phyloP scores from a whole-genome alignment of 2,329 filamentous ascomycete species.

The Knufia fluminis region DNA sequence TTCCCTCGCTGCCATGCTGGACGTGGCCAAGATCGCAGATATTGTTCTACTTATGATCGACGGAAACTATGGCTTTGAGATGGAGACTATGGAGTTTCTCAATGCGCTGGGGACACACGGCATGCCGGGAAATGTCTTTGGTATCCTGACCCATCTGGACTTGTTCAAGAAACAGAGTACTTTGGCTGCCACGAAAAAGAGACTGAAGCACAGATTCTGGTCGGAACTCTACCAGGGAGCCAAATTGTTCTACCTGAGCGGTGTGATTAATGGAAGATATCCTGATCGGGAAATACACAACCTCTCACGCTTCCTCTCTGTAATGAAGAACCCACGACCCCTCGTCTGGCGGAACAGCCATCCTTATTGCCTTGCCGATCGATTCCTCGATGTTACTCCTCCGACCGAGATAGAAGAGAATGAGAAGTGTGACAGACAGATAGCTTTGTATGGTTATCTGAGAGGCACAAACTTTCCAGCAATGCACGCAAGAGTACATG shows the following conservation, averaged over 20 bases:
- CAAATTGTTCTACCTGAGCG: conserved; percentile 92
- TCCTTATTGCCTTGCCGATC: conserved; percentile 86
- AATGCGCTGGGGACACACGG: conserved; percentile 88
- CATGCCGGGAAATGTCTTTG: conserved; percentile 98
- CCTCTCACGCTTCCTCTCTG: conserved; percentile 83
- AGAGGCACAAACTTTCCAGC: conserved; percentile 89
- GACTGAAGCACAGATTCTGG: conserved; percentile 92
- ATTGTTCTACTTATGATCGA: conserved; percentile 98
- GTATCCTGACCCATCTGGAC: conserved; percentile 91
- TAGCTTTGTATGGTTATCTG: conserved; percentile 87
- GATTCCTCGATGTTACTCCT: conserved; percentile 89
- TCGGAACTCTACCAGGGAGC: conserved; percentile 94
- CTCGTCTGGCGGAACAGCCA: conserved; percentile 94
- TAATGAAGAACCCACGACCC: conserved; percentile 99
- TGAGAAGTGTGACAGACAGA: conserved; percentile 77
- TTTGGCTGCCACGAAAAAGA: conserved; percentile 88
- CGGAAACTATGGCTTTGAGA: conserved; percentile 97
- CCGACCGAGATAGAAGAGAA: conserved; percentile 85
- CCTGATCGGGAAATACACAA: conserved; percentile 96
- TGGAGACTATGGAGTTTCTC: conserved; percentile 99
- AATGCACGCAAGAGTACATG: conserved; percentile 75
- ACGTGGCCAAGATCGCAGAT: conserved; percentile 92
- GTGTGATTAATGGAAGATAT: conserved; percentile 92
- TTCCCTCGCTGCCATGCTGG: conserved; percentile 91
- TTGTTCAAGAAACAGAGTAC: conserved; percentile 90